A percentile compares a stretch with the other conserved stretches of the same genome.
These are phyloP conservation scores for Heterobasidion occidentale DNA, from an alignment of 1,284 basidiomycete genomes.

Conservation along the genomic window DNA sequence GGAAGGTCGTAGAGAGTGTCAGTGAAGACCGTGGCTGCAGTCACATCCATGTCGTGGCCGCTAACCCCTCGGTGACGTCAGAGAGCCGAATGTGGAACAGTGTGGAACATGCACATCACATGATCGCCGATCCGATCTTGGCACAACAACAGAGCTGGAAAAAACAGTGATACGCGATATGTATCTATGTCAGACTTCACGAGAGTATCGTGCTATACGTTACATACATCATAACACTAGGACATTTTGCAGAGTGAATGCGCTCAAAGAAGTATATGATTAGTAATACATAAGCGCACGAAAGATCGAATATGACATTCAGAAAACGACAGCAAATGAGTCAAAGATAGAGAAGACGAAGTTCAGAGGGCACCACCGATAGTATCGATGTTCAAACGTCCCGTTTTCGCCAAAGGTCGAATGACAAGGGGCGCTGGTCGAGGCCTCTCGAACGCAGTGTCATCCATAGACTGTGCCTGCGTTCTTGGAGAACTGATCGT, in stretches of 20 bases:
- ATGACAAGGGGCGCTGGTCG: neutral
- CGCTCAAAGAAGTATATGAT: neutral
- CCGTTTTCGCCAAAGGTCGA: neutral
- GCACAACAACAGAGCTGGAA: no score
- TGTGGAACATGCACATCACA: no score
- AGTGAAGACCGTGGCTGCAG: neutral
- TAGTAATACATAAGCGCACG: neutral
- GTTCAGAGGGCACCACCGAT: neutral
- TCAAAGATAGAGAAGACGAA: neutral
- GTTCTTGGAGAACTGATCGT: neutral
- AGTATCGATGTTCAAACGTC: neutral
- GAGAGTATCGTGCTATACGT: neutral
- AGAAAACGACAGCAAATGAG: neutral
- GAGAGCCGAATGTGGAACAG: no score
- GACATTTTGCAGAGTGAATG: neutral
- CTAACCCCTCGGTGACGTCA: no score
- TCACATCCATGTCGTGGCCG: neutral
- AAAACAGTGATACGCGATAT: no score
- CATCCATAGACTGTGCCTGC: neutral
- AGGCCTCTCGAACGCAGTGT: neutral
- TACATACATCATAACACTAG: neutral
- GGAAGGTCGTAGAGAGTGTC: neutral
- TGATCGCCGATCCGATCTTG: no score
- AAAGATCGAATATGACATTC: neutral
- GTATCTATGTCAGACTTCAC: no score